phyloP scores from a whole-genome alignment of 176 grass and related monocot species.

The Echinochloa phyllopogon region DNA sequence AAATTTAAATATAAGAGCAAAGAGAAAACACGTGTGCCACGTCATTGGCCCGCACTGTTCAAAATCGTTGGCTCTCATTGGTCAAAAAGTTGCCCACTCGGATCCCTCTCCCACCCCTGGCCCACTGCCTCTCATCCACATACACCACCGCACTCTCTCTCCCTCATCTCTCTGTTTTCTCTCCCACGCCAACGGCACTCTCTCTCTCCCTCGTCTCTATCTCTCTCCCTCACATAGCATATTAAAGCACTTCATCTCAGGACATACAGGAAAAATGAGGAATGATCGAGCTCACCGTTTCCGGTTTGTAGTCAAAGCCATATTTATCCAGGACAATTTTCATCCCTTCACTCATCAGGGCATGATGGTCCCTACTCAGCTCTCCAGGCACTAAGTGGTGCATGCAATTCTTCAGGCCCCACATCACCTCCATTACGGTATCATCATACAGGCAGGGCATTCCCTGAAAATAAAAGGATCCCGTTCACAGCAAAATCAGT shows the following conservation, averaged over 20 bases:
- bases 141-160: too few relatives aligned
- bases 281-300: not conserved
- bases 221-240: too few relatives aligned
- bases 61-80: too few relatives aligned
- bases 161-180: too few relatives aligned
- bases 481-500: not conserved
- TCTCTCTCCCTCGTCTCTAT: too few relatives aligned
- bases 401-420: slow-evolving; percentile 4
- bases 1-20: too few relatives aligned
- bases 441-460: not conserved
- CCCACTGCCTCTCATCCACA: too few relatives aligned
- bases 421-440: not conserved
- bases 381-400: not conserved
- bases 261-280: not conserved
- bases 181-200: too few relatives aligned
- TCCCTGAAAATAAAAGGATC: not conserved
- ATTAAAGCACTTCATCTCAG: not conserved
- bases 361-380: not conserved
- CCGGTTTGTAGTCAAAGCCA: not conserved
- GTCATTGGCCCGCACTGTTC: too few relatives aligned
- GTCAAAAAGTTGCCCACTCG: too few relatives aligned
- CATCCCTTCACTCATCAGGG: not conserved
- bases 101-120: too few relatives aligned
- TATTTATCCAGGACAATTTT: not conserved
- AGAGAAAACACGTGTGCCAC: too few relatives aligned